Evolutionary conservation across 2,329 filamentous ascomycete genomes (phyloP).

Genomic region (Leptographium wingfieldii): DNA sequence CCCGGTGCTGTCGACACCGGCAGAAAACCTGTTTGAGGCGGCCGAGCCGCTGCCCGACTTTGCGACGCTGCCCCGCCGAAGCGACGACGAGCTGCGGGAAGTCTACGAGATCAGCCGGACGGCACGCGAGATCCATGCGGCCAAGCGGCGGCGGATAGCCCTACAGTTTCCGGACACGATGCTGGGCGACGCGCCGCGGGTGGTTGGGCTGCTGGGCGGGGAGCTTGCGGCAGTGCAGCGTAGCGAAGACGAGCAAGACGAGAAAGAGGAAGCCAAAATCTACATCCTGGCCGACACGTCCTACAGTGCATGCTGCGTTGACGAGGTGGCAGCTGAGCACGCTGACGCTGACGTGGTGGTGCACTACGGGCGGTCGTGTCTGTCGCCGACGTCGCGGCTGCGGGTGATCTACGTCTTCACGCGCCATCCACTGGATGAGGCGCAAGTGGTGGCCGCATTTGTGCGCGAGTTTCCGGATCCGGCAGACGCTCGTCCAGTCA

Average conservation of each 20-base stretch:
- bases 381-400: conserved; percentile 77
- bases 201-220: conserved; percentile 50
- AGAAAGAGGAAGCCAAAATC: conserved; percentile 28
- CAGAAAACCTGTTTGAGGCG: conserved; percentile 44
- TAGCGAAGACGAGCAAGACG: conserved; percentile 1
- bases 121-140: conserved; percentile 57
- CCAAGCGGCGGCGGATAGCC: conserved; percentile 63
- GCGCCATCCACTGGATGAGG: conserved; percentile 51
- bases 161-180: conserved; percentile 95
- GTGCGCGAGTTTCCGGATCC: conserved; percentile 53
- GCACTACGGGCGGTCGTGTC: conserved; percentile 84
- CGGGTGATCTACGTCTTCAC: conserved; percentile 91
- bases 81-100: conserved; percentile 56
- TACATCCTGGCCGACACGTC: conserved; percentile 92
- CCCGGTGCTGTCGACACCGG: conserved; percentile 52
- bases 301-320: conserved; percentile 93
- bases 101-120: conserved; percentile 83
- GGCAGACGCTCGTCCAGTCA: conserved; percentile 37
- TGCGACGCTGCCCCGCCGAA: conserved; percentile 20
- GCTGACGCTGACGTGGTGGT: conserved; percentile 81
- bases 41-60: conserved; percentile 23
- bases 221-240: conserved; percentile 18
- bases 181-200: conserved; percentile 72
- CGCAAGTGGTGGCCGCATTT: conserved; percentile 47
- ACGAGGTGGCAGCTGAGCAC: conserved; percentile 93